phyloP scores from a whole-genome alignment of 371 early-diverging fungal species.

The Choanephora cucurbitarum region DNA sequence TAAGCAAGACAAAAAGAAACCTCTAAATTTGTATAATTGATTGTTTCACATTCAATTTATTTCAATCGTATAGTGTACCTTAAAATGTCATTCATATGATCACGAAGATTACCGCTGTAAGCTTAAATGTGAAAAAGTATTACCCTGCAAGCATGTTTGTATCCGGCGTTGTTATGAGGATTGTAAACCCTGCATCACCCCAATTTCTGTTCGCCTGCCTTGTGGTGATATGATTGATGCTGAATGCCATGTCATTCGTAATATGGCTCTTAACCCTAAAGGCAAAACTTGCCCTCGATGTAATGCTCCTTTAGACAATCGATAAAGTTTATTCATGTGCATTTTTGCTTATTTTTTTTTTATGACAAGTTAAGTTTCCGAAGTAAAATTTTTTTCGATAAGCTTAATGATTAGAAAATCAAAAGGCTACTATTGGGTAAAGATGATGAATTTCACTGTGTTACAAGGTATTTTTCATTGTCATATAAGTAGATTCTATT shows the following conservation, averaged over 20 bases:
- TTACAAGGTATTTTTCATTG: background rate
- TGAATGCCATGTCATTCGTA: slow-evolving; percentile 26
- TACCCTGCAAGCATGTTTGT: slow-evolving; percentile 44
- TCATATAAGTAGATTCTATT: background rate
- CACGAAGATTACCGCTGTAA: slow-evolving; percentile 44
- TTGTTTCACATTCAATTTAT: slow-evolving; percentile 2
- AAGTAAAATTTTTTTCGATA: background rate
- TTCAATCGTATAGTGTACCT: slow-evolving; percentile 24
- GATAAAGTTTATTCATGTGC: background rate
- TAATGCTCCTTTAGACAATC: slow-evolving; percentile 3
- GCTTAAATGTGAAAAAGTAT: slow-evolving; percentile 36
- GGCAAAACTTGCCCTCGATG: slow-evolving; percentile 20
- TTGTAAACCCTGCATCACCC: slow-evolving; percentile 44
- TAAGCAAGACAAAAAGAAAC: slow-evolving; percentile 11
- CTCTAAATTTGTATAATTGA: slow-evolving; percentile 8
- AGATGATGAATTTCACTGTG: slow-evolving; percentile 1
- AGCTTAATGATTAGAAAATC: background rate
- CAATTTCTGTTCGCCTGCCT: slow-evolving; percentile 20
- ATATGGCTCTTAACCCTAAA: slow-evolving; percentile 12
- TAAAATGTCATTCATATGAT: slow-evolving; percentile 54
- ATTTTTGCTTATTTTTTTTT: background rate
- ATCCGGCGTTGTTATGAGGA: slow-evolving; percentile 43
- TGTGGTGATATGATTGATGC: slow-evolving; percentile 40
- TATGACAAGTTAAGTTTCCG: background rate
- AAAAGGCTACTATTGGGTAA: background rate